Evolutionary conservation across 2,329 filamentous ascomycete species (phyloP), one percentile per base, ranked within the genome.

Genomic region (Fusarium sp.): DNA sequence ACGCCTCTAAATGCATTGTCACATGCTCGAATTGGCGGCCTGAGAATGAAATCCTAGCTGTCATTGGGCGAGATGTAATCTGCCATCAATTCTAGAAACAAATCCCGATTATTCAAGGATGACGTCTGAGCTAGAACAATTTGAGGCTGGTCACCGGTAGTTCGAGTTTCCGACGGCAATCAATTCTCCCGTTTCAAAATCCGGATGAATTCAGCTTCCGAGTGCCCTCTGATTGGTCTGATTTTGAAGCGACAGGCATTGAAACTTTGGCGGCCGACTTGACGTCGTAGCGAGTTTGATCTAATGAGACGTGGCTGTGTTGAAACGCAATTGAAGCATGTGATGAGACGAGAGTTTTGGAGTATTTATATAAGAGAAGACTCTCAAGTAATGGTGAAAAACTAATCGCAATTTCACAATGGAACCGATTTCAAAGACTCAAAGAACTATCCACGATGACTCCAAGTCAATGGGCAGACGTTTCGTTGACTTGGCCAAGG

Each of bases 401-500:
- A 35, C 25, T 59, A 45, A 47, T 36, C 5, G 4, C 18, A 31
- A 22, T 5, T 1, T 17, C 18, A 58, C 27, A 22, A 72, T 71
- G 63, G 64, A 68, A 13, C 53, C 67, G 0, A 47, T 71, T 42
- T 22, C 42, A 15, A 69, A 60, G 8, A 71, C 69, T 5, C 55
- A 65, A 18, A 47, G 50, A 31, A 72, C 68, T 15, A 56, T 60
- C 31, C 69, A 71, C 5, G 69, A 71, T 36, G 69, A 71, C 7
- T 52, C 53, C 25, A 75, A 68, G 33, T 71, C 72, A 2, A 69
- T 75, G 41, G 61, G 70, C 2, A 57, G 67, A 44, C 57, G 72
- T 5, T 60, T 75, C 2, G 49, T 71, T 13, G 72, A 75, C 17
- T 52, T 75, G 10, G 72, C 60, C 41, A 71, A 70, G 60, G 72